Evolutionary conservation across 129 eudicot genomes (phyloP).

Genomic region (Scalesia atractyloides): DNA sequence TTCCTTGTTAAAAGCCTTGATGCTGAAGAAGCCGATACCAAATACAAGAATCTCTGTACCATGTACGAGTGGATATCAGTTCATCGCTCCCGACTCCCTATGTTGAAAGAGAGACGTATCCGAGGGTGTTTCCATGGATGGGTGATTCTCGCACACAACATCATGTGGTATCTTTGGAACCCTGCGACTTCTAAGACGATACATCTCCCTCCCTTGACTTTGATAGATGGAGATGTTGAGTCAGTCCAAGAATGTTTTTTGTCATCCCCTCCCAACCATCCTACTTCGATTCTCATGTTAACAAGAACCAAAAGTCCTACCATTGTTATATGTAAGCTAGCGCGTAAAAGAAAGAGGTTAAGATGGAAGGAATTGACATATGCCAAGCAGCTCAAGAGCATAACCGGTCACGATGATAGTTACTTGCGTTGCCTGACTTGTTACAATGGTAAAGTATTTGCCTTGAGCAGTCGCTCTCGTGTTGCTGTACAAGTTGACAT

Average conservation of each 20-base stretch:
- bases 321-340: not conserved
- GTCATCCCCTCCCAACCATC: too few relatives aligned
- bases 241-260: too few relatives aligned
- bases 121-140: constrained; percentile 3
- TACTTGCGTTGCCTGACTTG: not conserved
- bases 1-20: not conserved
- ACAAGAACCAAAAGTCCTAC: not conserved
- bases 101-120: not conserved
- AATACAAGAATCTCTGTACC: not conserved
- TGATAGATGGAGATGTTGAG: not conserved
- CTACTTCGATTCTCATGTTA: too few relatives aligned
- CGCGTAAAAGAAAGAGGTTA: not conserved
- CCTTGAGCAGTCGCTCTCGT: not conserved
- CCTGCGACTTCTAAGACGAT: not conserved
- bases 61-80: not conserved
- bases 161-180: not conserved
- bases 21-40: not conserved
- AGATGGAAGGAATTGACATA: not conserved
- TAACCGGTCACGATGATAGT: not conserved
- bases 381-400: not conserved
- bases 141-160: not conserved
- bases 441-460: not conserved
- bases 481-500: not conserved
- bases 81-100: not conserved
- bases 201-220: not conserved